Conservation (phyloP, 2,329 filamentous ascomycete species). For the Paraphaeosphaeria minitans region DNA sequence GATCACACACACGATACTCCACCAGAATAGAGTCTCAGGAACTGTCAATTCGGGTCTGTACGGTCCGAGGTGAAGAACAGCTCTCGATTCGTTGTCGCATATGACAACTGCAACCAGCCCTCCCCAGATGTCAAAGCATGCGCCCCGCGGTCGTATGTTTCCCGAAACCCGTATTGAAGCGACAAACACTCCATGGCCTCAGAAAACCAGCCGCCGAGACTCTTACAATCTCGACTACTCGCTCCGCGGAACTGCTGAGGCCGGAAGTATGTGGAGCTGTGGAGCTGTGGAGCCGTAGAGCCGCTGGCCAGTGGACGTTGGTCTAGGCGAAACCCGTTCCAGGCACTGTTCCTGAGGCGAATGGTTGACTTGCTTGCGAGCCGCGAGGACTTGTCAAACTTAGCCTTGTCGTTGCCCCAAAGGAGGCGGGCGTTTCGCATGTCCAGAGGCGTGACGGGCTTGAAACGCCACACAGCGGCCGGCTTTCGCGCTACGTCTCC, state of each 20-base stretch:
- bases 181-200: constrained; percentile 14
- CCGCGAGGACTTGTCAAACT: constrained; percentile 25
- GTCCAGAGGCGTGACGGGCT: constrained; percentile 15
- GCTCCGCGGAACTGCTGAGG: too few species aligned
- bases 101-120: not conserved
- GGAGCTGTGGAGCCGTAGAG: constrained; percentile 1
- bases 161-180: constrained; percentile 13
- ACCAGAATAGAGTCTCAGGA: not conserved
- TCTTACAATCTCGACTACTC: constrained; percentile 12
- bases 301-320: not conserved
- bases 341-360: constrained; percentile 21
- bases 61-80: not conserved
- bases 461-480: constrained; percentile 14
- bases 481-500: constrained; percentile 1
- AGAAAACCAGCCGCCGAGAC: not conserved
- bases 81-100: constrained; percentile 1
- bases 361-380: constrained; percentile 39
- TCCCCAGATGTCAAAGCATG: constrained; percentile 4
- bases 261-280: not conserved
- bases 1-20: not conserved
- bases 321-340: constrained; percentile 23
- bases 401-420: constrained; percentile 12
- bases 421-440: constrained; percentile 20
- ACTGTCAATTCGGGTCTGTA: not conserved
- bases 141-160: constrained; percentile 11